A percentile compares a stretch with the other conserved stretches of the same genome.
Evolutionary conservation across 352 stramenopile genomes (phyloP).

Genomic region (Blastocystis sp.): DNA sequence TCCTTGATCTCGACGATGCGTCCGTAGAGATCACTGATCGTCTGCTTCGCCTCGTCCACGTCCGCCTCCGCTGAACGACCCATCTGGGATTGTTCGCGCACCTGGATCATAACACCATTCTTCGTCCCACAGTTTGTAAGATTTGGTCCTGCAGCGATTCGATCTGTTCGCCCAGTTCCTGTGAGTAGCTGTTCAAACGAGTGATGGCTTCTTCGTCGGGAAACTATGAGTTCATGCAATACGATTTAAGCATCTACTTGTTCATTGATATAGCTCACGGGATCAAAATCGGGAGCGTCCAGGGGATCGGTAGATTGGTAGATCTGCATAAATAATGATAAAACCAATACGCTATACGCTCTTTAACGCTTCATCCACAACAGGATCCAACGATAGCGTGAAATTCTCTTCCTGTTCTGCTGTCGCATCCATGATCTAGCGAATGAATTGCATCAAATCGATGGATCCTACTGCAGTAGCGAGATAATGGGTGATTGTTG

Average conservation of each 20-base stretch:
- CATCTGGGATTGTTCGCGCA: conserved; percentile 22
- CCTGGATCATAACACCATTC: not conserved
- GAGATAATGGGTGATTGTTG: no score
- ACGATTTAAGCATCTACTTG: not conserved
- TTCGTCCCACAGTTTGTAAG: not conserved
- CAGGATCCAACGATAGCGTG: conserved; percentile 12
- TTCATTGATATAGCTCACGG: conserved; percentile 38
- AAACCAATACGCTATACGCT: not conserved
- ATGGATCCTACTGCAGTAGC: no score
- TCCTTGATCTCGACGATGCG: conserved; percentile 54
- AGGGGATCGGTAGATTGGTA: conserved; percentile 18
- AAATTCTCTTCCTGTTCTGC: not conserved
- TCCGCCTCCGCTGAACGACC: conserved; percentile 17
- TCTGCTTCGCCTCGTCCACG: conserved; percentile 37
- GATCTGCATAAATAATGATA: not conserved
- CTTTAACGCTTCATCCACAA: not conserved
- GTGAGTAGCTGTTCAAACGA: conserved; percentile 25
- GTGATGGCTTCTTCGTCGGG: conserved; percentile 43
- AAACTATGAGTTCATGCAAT: not conserved
- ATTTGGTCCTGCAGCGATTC: conserved; percentile 13
- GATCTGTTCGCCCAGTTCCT: conserved; percentile 4
- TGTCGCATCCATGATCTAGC: no score
- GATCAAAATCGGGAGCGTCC: conserved; percentile 48
- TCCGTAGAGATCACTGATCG: conserved; percentile 17
- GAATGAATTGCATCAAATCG: no score